Evolutionary conservation across 2,329 filamentous ascomycete species (phyloP).

Genomic region (Orbilia quercus): DNA sequence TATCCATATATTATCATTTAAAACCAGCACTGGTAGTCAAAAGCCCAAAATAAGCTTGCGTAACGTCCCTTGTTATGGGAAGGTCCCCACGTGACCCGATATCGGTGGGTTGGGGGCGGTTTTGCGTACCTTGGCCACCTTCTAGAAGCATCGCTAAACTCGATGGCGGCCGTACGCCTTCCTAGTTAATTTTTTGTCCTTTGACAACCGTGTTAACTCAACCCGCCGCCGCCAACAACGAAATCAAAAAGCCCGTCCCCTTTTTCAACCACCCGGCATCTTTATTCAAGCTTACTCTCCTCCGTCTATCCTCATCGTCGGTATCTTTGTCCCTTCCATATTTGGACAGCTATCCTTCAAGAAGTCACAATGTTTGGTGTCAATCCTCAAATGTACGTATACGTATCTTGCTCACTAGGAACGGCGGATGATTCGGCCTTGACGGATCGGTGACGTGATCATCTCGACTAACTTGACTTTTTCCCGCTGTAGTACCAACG

Average conservation of each 20-base stretch:
- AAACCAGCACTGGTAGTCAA: not conserved
- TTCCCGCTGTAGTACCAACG: constrained; percentile 79
- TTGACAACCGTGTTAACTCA: constrained; percentile 56
- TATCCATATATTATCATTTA: constrained; percentile 2
- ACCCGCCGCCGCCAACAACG: constrained; percentile 22
- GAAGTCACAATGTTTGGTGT: constrained; percentile 50
- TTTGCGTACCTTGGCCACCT: constrained; percentile 49
- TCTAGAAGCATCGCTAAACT: constrained; percentile 55
- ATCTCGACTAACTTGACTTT: constrained; percentile 24
- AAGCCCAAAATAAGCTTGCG: constrained; percentile 2
- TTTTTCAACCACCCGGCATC: constrained; percentile 43
- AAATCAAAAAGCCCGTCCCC: constrained; percentile 22
- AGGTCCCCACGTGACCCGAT: constrained; percentile 32
- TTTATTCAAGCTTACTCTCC: constrained; percentile 31
- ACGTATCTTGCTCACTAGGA: constrained; percentile 9
- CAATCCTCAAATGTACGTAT: constrained; percentile 55
- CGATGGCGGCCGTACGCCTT: constrained; percentile 33
- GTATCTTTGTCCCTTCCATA: constrained; percentile 4
- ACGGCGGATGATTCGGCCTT: not conserved
- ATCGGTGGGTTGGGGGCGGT: constrained; percentile 12
- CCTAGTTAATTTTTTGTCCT: constrained; percentile 50
- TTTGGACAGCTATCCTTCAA: constrained; percentile 8
- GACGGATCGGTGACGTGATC: constrained; percentile 13
- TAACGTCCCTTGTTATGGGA: not conserved
- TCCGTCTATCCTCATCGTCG: constrained; percentile 9